Evolutionary conservation across 805 yeast genomes (phyloP), one percentile per base, ranked within the genome.

Genomic region (Zygoascus flipseniorum): DNA sequence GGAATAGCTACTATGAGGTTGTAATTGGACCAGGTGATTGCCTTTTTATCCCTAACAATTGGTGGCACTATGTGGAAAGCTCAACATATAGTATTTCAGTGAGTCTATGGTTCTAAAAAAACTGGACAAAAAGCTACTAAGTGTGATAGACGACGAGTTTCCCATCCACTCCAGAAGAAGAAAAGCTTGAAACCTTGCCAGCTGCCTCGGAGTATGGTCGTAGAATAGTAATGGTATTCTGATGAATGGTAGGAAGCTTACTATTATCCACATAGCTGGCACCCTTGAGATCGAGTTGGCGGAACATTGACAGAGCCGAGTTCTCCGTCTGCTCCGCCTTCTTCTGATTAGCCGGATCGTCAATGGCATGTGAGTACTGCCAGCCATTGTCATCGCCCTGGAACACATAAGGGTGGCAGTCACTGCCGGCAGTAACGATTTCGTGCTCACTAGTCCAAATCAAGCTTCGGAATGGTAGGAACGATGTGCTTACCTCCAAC

Each of bases 261-360:
- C 76, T 73, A 51, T 72, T 70, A 52, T 68, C 66, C 31, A 67
- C 67, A 52, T 73, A 72, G 62, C 72, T 74, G 54, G 86, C 79
- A 55, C 99, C 99, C 76, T 89, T 93, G 68, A 92, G 78, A 72
- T 93, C 99, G 78, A 93, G 74, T 70, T 92, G 96, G 70, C 88
- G 83, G 75, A 93, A 93, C 90, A 92, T 89, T 72, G 86, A 86
- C 69, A 93, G 79, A 5, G 79, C 73, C 13, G 78, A 71, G 51
- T 67, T 67, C 44, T 71, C 75, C n/a, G 11, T 19, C 31, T 42
- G 41, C 53, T 76, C 79, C 47, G 75, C 80, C 56, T 68, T 56
- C 58, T 61, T 63, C 37, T 66, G 59, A 49, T 62, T 58, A 28
- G 59, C 58, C 13, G 72, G 80, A 60, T 81, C 89, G 66, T 87